A percentile compares a stretch with the other conserved stretches of the same genome.
Evolutionary conservation across 163 green algal genomes (phyloP).

Genomic region (Volvox carteri): DNA sequence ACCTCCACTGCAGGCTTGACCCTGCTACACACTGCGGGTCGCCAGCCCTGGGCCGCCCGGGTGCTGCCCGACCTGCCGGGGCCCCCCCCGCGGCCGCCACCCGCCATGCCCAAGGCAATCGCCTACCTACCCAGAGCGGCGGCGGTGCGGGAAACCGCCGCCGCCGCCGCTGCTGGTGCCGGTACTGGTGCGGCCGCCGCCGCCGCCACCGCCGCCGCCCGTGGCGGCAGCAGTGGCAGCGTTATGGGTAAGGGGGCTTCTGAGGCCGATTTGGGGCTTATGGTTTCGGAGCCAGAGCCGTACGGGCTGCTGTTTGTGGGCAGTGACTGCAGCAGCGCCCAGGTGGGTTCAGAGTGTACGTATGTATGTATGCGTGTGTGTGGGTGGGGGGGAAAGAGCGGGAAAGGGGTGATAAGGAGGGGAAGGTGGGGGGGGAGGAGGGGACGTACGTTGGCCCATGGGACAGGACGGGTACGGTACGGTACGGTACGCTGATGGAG

Average conservation of each 20-base stretch:
- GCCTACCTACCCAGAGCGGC: constrained; percentile 15
- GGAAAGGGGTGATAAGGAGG: background rate
- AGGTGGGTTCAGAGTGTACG: constrained; percentile 20
- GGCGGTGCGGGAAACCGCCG: background rate
- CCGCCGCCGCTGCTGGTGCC: background rate
- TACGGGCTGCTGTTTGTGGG: constrained; percentile 54
- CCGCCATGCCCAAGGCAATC: background rate
- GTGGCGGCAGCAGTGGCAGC: background rate
- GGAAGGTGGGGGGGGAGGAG: background rate
- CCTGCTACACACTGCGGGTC: constrained; percentile 33
- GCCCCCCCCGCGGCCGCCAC: background rate
- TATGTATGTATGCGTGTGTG: background rate
- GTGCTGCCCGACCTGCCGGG: background rate
- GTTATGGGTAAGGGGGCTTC: background rate
- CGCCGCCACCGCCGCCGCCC: no score
- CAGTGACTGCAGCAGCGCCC: constrained; percentile 35
- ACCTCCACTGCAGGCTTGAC: constrained; percentile 22
- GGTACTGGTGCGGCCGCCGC: background rate
- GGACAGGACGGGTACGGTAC: no score
- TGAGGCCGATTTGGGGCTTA: background rate
- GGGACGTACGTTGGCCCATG: background rate
- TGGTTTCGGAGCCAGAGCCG: background rate
- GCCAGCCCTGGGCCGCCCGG: constrained; percentile 8
- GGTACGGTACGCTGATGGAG: no score
- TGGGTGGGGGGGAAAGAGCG: background rate